phyloP scores from a whole-genome alignment of 139 green algal species.

The Astrephomene gubernaculifera region DNA sequence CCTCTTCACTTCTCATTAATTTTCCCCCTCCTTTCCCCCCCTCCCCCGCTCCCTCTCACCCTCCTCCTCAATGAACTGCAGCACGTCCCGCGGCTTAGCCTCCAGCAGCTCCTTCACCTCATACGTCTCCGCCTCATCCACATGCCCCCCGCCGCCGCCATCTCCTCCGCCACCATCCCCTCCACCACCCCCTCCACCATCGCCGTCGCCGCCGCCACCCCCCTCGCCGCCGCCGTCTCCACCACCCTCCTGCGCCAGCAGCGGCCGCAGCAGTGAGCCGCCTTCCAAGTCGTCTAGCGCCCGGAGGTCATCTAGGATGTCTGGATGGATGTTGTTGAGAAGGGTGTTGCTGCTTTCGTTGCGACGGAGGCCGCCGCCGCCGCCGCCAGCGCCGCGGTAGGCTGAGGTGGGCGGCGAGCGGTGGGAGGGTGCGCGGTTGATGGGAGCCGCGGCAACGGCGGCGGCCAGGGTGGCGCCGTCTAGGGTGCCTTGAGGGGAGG shows the following conservation, averaged over 20 bases:
- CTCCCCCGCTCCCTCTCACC: neutral
- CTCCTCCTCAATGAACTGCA: slow-evolving; percentile 46
- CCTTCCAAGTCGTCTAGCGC: slow-evolving; percentile 40
- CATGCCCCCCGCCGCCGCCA: neutral
- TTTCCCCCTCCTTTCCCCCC: neutral
- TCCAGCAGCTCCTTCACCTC: slow-evolving; percentile 39
- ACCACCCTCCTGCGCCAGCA: slow-evolving; percentile 13
- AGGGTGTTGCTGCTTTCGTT: neutral
- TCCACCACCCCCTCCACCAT: neutral
- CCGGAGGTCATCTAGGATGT: slow-evolving; percentile 33
- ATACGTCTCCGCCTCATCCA: slow-evolving; percentile 39
- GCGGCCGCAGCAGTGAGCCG: slow-evolving; percentile 27
- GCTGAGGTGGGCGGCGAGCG: neutral
- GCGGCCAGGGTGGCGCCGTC: slow-evolving; percentile 2
- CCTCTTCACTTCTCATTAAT: neutral
- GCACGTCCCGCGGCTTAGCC: slow-evolving; percentile 35
- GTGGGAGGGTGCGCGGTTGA: neutral
- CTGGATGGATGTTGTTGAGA: slow-evolving; percentile 22
- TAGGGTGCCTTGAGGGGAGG: neutral
- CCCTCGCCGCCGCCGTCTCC: neutral
- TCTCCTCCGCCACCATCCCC: neutral
- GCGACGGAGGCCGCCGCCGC: neutral
- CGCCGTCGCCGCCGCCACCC: neutral
- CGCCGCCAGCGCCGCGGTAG: neutral
- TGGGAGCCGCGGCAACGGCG: slow-evolving; percentile 1